Percentiles rank a stretch among this genome's conserved stretches.
Evolutionary conservation across 192 early-diverging fungal species (phyloP).

Genomic region (Backusella macrospora): DNA sequence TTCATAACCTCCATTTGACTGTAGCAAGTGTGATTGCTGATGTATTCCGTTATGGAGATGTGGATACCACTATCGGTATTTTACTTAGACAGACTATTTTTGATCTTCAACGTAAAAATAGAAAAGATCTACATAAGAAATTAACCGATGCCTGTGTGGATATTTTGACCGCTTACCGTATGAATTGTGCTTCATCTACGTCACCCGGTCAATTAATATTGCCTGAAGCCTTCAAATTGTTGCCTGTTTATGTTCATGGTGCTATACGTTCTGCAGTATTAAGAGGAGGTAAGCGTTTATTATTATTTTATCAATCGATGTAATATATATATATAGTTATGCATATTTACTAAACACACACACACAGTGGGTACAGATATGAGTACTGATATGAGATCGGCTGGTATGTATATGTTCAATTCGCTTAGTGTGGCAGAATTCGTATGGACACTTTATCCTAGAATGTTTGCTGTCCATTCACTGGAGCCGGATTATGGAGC

Average conservation of each 20-base stretch:
- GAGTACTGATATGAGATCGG: conserved; percentile 80
- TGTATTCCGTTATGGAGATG: conserved; percentile 89
- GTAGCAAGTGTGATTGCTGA: conserved; percentile 80
- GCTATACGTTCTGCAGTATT: conserved; percentile 84
- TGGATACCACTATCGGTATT: conserved; percentile 90
- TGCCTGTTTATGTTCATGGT: conserved; percentile 86
- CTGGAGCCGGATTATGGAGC: conserved; percentile 35
- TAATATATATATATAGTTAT: not conserved
- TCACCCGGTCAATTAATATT: conserved; percentile 95
- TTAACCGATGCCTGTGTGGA: conserved; percentile 89
- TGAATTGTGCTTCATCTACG: conserved; percentile 88
- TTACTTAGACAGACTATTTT: conserved; percentile 68
- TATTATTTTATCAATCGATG: not conserved
- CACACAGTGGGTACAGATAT: conserved; percentile 53
- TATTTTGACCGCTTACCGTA: conserved; percentile 89
- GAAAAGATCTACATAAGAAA: conserved; percentile 75
- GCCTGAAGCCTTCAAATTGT: conserved; percentile 94
- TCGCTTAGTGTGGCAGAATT: conserved; percentile 74
- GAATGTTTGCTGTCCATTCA: conserved; percentile 56
- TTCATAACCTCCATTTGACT: conserved; percentile 84
- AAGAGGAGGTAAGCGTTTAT: conserved; percentile 59
- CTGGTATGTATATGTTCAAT: conserved; percentile 81
- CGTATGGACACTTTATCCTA: conserved; percentile 82
- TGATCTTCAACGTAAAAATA: conserved; percentile 33
- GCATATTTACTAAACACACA: not conserved